Conservation (phyloP, 371 early-diverging fungal species). For the Massospora cicadina region DNA sequence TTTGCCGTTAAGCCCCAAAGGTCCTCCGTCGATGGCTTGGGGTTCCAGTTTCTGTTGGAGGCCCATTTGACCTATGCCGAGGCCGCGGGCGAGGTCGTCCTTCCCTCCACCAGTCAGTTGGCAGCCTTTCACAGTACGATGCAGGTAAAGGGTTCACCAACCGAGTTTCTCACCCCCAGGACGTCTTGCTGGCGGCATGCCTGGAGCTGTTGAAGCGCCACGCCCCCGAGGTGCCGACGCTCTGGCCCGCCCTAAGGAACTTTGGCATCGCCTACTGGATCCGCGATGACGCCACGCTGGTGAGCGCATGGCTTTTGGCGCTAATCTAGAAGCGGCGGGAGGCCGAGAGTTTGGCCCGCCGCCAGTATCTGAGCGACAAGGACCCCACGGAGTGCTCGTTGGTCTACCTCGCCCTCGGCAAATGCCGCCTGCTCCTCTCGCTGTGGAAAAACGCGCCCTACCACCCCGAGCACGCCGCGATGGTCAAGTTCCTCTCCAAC, state of each 20-base stretch:
- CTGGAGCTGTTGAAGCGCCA: not conserved
- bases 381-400: conserved; percentile 72
- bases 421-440: conserved; percentile 66
- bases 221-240: not conserved
- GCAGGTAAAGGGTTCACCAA: not conserved
- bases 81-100: not conserved
- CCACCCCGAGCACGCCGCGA: conserved; percentile 72
- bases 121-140: not conserved
- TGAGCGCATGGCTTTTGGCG: not conserved
- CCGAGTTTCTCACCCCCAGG: not conserved
- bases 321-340: not conserved
- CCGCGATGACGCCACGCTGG: not conserved
- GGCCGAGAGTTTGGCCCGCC: conserved; percentile 49
- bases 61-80: not conserved
- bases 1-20: not conserved
- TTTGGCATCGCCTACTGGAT: not conserved
- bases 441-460: conserved; percentile 72
- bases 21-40: not conserved
- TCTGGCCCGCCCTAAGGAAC: not conserved
- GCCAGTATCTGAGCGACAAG: conserved; percentile 55
- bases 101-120: not conserved
- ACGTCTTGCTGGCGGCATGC: not conserved
- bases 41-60: not conserved
- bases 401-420: conserved; percentile 69
- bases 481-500: conserved; percentile 74